Base-by-base conservation (phyloP, 2,329 filamentous ascomycete genomes). In the Pseudogymnoascus sp. region DNA sequence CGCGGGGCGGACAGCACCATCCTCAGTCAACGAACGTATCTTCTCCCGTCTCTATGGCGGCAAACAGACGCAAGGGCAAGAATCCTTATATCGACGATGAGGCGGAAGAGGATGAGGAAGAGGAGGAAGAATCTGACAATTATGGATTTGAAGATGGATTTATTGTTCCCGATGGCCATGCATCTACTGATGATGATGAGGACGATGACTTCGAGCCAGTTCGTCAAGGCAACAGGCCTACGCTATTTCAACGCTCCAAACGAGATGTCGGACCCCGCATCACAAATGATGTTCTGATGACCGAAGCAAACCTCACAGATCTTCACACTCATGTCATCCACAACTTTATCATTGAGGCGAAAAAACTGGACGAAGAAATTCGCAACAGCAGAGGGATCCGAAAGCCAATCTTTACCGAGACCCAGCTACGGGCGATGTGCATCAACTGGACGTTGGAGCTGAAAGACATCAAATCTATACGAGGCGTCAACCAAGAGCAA, bases 401-500 rank as follows among this genome's bases (percentile, higher is more conserved):
- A 7, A 80, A 82, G 3, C 79, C 80, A 2, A 77, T 87, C 0
- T 94, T 94, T 71, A 86, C 84, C 0, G 87, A 91, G 65, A 80
- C 79, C 21, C 80, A 90, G 12, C 80, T 92, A 60, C 84, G 86
- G 37, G 82, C 88, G 67, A 92, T 94, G 88, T 87, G 84, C 11
- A 84, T 91, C 60, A 75, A 79, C 35, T 88, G 89, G 79, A 89
- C 89, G 0, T 79, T 77, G 6, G 84, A 79, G 7, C 69, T 84
- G 8, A 80, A 83, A 14, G 77, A 84, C 63, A 89, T 94, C 84
- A 76, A 75, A 33, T 73, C 74, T 7, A 88, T 93, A 59, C 80
- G 80, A 0, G 83, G 81, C 8, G 87, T 92, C 64, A 81, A 87
- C 62, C 66, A 72, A 1, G 82, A 85, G 25, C 87, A 85, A 70